A percentile compares a stretch with the other conserved stretches of the same genome.
Conservation (phyloP, 2,329 filamentous ascomycete genomes). For the Arthrobotrys sphaeroides region DNA sequence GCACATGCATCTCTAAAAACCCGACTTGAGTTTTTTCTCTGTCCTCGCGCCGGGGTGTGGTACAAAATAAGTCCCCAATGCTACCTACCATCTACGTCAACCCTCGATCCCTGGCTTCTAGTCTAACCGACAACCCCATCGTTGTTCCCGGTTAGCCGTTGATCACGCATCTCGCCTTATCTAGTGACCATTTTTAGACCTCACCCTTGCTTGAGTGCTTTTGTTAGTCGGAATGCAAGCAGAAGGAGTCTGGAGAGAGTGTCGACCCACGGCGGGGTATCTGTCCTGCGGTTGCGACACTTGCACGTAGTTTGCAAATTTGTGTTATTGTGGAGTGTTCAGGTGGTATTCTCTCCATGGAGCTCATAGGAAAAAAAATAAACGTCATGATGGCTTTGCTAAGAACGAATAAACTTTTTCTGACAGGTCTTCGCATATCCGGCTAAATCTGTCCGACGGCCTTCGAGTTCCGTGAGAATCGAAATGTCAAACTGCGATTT, state of each 20-base stretch:
- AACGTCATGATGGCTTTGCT: neutral
- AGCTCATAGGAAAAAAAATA: too few relatives aligned
- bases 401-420: neutral
- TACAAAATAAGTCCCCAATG: constrained; percentile 1
- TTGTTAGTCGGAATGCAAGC: too few relatives aligned
- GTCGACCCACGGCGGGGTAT: neutral
- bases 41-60: neutral
- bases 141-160: constrained; percentile 8
- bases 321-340: too few relatives aligned
- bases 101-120: constrained; percentile 9
- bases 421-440: too few relatives aligned
- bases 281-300: too few relatives aligned
- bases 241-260: too few relatives aligned
- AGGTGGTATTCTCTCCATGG: too few relatives aligned
- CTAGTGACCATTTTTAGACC: constrained; percentile 29
- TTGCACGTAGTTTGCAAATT: too few relatives aligned
- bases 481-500: too few relatives aligned
- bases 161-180: constrained; percentile 6
- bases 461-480: too few relatives aligned
- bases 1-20: too few relatives aligned
- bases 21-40: neutral
- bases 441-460: too few relatives aligned
- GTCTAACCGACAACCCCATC: neutral
- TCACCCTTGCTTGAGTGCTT: neutral
- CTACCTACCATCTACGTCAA: constrained; percentile 46